Evolutionary conservation across 2,329 filamentous ascomycete species (phyloP).

Genomic region (Ramularia collo-cygni): DNA sequence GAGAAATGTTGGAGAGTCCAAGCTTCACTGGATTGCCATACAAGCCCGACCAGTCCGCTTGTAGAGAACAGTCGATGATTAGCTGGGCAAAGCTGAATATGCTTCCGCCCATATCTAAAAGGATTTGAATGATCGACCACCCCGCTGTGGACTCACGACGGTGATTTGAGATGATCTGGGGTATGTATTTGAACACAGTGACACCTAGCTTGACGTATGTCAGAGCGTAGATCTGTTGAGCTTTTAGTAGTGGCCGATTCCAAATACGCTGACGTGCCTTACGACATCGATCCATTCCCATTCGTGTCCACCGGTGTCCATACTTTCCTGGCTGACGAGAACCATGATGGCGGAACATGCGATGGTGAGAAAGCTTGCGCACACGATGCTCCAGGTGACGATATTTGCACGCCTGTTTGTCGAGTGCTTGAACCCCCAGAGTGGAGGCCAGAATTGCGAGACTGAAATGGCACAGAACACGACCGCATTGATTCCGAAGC

Average conservation of each 20-base stretch:
- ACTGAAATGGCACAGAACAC: constrained; percentile 65
- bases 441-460: constrained; percentile 62
- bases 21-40: constrained; percentile 91
- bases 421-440: constrained; percentile 65
- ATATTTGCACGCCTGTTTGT: not conserved
- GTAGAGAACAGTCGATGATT: constrained; percentile 73
- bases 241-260: too few species aligned
- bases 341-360: too few species aligned
- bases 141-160: constrained; percentile 76
- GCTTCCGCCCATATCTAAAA: constrained; percentile 76
- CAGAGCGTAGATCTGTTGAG: constrained; percentile 53
- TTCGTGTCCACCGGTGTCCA: constrained; percentile 33
- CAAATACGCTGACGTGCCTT: not conserved
- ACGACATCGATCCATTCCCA: constrained; percentile 62
- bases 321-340: not conserved
- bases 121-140: constrained; percentile 61
- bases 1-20: constrained; percentile 72
- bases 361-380: too few species aligned
- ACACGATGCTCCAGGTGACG: not conserved
- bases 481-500: constrained; percentile 79
- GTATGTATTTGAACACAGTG: constrained; percentile 87
- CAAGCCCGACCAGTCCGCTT: constrained; percentile 82
- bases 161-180: constrained; percentile 76
- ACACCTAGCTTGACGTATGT: constrained; percentile 85
- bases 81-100: constrained; percentile 75